phyloP scores from a whole-genome alignment of 768 basidiomycete species.

The Leucocoprinus leucothites region DNA sequence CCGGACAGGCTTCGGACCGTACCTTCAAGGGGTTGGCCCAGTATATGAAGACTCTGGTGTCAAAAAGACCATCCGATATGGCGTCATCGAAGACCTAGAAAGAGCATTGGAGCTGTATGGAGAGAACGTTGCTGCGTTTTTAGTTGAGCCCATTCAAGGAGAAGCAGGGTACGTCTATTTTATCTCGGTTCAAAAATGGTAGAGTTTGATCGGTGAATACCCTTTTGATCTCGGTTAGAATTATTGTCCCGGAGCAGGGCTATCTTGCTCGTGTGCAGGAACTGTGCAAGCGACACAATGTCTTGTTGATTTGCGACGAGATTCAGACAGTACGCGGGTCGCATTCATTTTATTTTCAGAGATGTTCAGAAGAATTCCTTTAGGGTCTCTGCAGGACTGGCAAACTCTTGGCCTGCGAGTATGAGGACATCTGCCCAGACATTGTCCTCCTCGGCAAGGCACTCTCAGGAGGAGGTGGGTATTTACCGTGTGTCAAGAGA shows the following conservation, averaged over 20 bases:
- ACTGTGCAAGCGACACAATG: slow-evolving; percentile 90
- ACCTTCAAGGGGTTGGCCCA: slow-evolving; percentile 82
- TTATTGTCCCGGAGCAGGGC: slow-evolving; percentile 87
- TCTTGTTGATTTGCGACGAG: slow-evolving; percentile 96
- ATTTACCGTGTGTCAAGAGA: not conserved
- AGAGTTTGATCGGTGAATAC: slow-evolving; percentile 8
- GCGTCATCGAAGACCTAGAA: slow-evolving; percentile 78
- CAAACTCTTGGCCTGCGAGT: slow-evolving; percentile 88
- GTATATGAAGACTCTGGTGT: slow-evolving; percentile 27
- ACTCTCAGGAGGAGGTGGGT: slow-evolving; percentile 87
- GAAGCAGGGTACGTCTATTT: slow-evolving; percentile 77
- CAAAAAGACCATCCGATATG: slow-evolving; percentile 73
- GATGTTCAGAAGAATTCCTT: not conserved
- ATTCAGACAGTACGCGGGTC: slow-evolving; percentile 77
- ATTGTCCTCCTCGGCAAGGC: slow-evolving; percentile 94
- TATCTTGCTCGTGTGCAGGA: slow-evolving; percentile 77
- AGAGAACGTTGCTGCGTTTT: slow-evolving; percentile 83
- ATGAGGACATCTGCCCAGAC: slow-evolving; percentile 87
- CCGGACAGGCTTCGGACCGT: slow-evolving; percentile 88
- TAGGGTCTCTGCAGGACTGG: slow-evolving; percentile 92
- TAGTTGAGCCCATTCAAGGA: slow-evolving; percentile 98
- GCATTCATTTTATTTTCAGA: slow-evolving; percentile 4
- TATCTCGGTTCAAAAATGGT: not conserved
- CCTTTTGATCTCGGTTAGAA: slow-evolving; percentile 54
- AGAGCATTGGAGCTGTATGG: slow-evolving; percentile 79